phyloP scores from a whole-genome alignment of 78 protist species.

The Dictyostelium capitatum region DNA sequence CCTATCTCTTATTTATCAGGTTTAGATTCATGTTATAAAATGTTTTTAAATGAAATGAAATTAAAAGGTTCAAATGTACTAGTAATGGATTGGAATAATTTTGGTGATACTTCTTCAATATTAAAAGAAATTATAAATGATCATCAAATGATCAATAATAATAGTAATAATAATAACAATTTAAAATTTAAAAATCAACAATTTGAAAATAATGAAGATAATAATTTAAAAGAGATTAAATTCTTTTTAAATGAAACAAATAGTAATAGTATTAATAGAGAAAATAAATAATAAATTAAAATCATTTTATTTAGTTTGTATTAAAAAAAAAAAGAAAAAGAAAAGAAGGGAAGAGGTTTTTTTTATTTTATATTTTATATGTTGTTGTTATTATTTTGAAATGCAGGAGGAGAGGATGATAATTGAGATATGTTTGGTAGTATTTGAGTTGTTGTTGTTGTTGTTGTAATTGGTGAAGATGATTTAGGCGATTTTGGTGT shows the following conservation, averaged over 20 bases:
- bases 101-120: conserved; percentile 52
- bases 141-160: neutral
- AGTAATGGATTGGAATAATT: conserved; percentile 80
- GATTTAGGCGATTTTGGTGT: neutral
- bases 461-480: neutral
- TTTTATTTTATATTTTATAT: neutral
- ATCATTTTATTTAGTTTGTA: neutral
- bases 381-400: neutral
- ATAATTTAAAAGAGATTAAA: neutral
- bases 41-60: conserved; percentile 65
- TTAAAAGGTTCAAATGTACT: conserved; percentile 65
- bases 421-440: neutral
- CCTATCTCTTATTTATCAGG: conserved; percentile 85
- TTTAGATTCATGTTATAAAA: conserved; percentile 62
- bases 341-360: neutral
- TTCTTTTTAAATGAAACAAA: conserved; percentile 14
- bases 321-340: neutral
- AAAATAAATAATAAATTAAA: neutral
- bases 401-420: neutral
- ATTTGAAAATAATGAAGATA: neutral
- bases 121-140: conserved; percentile 11
- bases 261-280: neutral
- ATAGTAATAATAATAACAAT: neutral
- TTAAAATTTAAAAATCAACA: conserved; percentile 3
- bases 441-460: neutral